Evolutionary conservation across 306 rosid species (phyloP).

Genomic region (Cicer cuneatum): DNA sequence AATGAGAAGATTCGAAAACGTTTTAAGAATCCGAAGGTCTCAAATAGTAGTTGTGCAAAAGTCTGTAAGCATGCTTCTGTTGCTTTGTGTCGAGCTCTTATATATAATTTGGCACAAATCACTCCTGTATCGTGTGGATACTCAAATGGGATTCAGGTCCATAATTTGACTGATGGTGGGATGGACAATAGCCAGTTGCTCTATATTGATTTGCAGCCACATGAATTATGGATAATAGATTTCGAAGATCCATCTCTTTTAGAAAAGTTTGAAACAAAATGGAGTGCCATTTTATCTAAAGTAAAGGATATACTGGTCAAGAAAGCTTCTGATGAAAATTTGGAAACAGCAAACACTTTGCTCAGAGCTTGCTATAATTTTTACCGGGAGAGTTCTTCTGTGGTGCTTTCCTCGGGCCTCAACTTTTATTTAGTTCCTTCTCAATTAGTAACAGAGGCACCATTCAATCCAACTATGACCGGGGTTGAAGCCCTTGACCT

Average conservation of each 20-base stretch:
- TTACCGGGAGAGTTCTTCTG: constrained; percentile 91
- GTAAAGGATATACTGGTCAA: constrained; percentile 55
- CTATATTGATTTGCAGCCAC: constrained; percentile 74
- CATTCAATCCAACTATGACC: constrained; percentile 57
- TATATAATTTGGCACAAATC: constrained; percentile 76
- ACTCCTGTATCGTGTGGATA: constrained; percentile 60
- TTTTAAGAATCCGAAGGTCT: constrained; percentile 84
- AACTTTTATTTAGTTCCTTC: constrained; percentile 68
- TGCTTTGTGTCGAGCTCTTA: constrained; percentile 92
- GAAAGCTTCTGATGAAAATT: constrained; percentile 72
- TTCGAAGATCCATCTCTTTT: constrained; percentile 68
- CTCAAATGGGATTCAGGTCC: constrained; percentile 56
- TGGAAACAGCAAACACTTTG: constrained; percentile 79
- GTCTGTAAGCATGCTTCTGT: constrained; percentile 91
- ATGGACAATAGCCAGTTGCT: constrained; percentile 71
- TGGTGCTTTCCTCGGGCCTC: constrained; percentile 74
- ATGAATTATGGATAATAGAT: constrained; percentile 83
- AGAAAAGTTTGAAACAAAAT: constrained; percentile 68
- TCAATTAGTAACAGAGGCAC: constrained; percentile 61
- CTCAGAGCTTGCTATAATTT: constrained; percentile 85
- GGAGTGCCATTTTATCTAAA: constrained; percentile 66
- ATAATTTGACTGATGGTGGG: constrained; percentile 57
- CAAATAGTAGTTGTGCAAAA: constrained; percentile 75
- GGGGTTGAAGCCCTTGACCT: constrained; percentile 88
- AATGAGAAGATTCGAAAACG: constrained; percentile 96